Conservation (phyloP, 2,329 filamentous ascomycete species). For the Calonectria multiphialidica region DNA sequence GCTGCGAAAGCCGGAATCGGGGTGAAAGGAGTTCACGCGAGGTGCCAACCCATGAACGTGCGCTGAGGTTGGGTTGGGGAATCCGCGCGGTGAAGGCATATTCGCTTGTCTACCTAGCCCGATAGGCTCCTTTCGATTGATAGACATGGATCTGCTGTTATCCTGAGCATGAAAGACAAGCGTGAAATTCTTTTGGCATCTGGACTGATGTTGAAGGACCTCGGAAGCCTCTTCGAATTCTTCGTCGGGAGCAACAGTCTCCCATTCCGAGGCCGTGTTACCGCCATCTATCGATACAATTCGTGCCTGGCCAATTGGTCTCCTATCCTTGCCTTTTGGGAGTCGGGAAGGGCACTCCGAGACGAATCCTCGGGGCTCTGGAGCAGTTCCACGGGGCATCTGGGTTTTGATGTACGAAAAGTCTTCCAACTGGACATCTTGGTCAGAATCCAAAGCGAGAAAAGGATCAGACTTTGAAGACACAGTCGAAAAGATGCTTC, state of each 20-base stretch:
- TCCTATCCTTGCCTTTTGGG: neutral
- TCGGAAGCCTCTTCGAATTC: constrained; percentile 29
- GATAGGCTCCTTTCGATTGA: constrained; percentile 1
- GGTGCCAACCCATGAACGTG: constrained; percentile 21
- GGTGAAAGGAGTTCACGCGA: constrained; percentile 42
- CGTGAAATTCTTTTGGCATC: constrained; percentile 31
- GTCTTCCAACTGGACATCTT: constrained; percentile 30
- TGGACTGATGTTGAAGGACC: constrained; percentile 16
- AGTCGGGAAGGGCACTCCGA: constrained; percentile 28
- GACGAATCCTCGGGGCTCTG: constrained; percentile 30
- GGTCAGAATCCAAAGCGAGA: neutral
- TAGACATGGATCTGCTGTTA: constrained; percentile 1
- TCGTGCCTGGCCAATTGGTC: neutral
- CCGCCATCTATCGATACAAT: constrained; percentile 30
- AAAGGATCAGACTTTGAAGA: constrained; percentile 20
- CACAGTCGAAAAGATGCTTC: neutral
- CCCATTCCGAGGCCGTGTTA: constrained; percentile 45
- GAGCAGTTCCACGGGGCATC: constrained; percentile 2
- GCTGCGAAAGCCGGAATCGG: constrained; percentile 45
- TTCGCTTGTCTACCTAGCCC: constrained; percentile 11
- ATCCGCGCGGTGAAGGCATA: constrained; percentile 22
- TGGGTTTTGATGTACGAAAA: constrained; percentile 25
- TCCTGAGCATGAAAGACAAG: constrained; percentile 26
- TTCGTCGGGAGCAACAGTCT: constrained; percentile 45
- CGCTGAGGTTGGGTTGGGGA: constrained; percentile 23